phyloP scores from a whole-genome alignment of 805 yeast genomes.

The Myxozyma nipponensis region DNA sequence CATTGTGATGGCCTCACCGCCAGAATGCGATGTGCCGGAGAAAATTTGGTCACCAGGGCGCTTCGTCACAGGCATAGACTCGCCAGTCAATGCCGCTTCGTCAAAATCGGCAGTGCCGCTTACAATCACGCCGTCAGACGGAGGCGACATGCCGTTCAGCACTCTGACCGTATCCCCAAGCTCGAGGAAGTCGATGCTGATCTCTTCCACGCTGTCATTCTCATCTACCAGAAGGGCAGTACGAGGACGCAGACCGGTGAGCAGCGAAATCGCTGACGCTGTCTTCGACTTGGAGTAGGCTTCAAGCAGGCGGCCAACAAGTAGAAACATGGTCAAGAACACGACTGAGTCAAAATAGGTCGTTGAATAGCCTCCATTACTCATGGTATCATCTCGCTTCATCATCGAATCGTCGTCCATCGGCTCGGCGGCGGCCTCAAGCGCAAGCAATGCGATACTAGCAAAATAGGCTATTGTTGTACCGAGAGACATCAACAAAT shows the following conservation, averaged over 20 bases:
- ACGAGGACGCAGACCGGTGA: constrained; percentile 51
- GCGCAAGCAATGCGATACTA: constrained; percentile 53
- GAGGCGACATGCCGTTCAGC: constrained; percentile 44
- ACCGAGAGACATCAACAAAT: constrained; percentile 60
- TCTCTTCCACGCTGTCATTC: constrained; percentile 23
- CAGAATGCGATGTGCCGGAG: constrained; percentile 68
- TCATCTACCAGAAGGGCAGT: constrained; percentile 46
- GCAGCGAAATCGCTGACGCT: constrained; percentile 56
- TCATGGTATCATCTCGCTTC: constrained; percentile 6
- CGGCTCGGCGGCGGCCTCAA: constrained; percentile 40
- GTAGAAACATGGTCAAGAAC: constrained; percentile 64
- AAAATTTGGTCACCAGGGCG: constrained; percentile 60
- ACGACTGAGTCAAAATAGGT: constrained; percentile 79
- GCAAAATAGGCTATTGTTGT: constrained; percentile 69
- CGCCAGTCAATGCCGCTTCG: constrained; percentile 90
- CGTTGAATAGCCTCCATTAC: constrained; percentile 48
- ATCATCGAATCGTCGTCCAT: constrained; percentile 3
- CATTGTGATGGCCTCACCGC: constrained; percentile 52
- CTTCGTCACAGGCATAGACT: constrained; percentile 56
- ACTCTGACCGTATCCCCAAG: constrained; percentile 74
- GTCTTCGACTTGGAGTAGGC: constrained; percentile 63
- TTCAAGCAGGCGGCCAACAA: constrained; percentile 68
- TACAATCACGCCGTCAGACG: constrained; percentile 75
- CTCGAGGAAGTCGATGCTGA: constrained; percentile 50
- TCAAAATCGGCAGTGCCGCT: constrained; percentile 77